Conservation (phyloP, 208 protist genomes). For the Trypanosoma theileri region DNA sequence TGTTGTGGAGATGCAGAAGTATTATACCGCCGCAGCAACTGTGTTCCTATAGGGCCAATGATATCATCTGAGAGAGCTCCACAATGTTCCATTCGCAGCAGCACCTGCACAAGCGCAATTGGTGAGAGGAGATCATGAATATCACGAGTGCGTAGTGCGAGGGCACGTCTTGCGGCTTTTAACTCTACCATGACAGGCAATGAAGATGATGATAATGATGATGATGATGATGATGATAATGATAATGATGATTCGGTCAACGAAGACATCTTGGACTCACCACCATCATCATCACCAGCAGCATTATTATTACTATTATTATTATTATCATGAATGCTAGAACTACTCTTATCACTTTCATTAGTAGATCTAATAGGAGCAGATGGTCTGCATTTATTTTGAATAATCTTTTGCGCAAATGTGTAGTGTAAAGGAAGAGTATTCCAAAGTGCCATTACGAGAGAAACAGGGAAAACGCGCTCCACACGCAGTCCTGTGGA, state of each 20-base stretch:
- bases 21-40: conserved; percentile 26
- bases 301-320: too few relatives aligned
- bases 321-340: too few relatives aligned
- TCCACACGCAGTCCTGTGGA: conserved; percentile 47
- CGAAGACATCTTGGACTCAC: too few relatives aligned
- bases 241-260: too few relatives aligned
- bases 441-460: conserved; percentile 59
- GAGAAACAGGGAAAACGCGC: conserved; percentile 45
- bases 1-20: conserved; percentile 25
- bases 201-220: background rate
- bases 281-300: too few relatives aligned
- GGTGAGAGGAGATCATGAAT: conserved; percentile 34
- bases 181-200: conserved; percentile 23
- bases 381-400: too few relatives aligned
- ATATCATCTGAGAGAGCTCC: conserved; percentile 73
- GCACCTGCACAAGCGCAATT: conserved; percentile 34
- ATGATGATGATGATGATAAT: background rate
- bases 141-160: conserved; percentile 52
- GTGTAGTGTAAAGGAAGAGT: conserved; percentile 24
- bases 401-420: too few relatives aligned
- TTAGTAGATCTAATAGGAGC: too few relatives aligned
- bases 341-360: too few relatives aligned
- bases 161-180: conserved; percentile 36
- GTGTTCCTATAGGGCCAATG: conserved; percentile 51
- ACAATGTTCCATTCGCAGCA: conserved; percentile 60